phyloP scores from a whole-genome alignment of 257 asterid genomes.

The Plantago major region DNA sequence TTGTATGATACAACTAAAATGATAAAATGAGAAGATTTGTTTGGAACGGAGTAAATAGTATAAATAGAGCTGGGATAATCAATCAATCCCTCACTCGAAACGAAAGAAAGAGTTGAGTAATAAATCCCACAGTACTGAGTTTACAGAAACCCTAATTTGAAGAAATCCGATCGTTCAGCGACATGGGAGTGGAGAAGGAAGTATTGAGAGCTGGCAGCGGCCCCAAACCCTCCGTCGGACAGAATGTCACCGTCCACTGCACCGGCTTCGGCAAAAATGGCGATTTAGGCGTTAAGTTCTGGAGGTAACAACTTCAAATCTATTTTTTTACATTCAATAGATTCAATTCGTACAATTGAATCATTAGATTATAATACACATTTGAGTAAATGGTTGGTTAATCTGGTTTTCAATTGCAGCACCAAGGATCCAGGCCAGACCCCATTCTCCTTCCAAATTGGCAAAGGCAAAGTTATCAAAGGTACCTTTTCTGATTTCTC shows the following conservation, averaged over 20 bases:
- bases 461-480: slow-evolving; percentile 80
- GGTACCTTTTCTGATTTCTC: slow-evolving; percentile 34
- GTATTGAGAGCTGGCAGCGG: slow-evolving; percentile 62
- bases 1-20: too few relatives aligned
- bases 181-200: slow-evolving; percentile 88
- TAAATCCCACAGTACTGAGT: too few relatives aligned
- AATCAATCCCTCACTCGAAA: too few relatives aligned
- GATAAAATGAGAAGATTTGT: too few relatives aligned
- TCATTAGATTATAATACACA: slow-evolving; percentile 10
- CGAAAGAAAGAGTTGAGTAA: too few relatives aligned
- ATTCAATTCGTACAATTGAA: neutral
- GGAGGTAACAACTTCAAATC: slow-evolving; percentile 60
- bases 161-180: slow-evolving; percentile 19
- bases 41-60: too few relatives aligned
- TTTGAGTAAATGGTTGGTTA: slow-evolving; percentile 4
- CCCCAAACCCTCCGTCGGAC: slow-evolving; percentile 75
- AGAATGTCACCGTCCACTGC: slow-evolving; percentile 93
- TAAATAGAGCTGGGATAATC: too few relatives aligned
- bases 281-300: slow-evolving; percentile 62
- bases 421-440: slow-evolving; percentile 94
- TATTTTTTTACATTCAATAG: neutral
- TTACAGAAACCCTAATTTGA: slow-evolving; percentile 25
- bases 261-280: slow-evolving; percentile 93
- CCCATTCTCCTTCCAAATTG: slow-evolving; percentile 84
- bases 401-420: slow-evolving; percentile 38